Conservation (phyloP, 805 yeast species). For the Lipomyces lipofer region DNA sequence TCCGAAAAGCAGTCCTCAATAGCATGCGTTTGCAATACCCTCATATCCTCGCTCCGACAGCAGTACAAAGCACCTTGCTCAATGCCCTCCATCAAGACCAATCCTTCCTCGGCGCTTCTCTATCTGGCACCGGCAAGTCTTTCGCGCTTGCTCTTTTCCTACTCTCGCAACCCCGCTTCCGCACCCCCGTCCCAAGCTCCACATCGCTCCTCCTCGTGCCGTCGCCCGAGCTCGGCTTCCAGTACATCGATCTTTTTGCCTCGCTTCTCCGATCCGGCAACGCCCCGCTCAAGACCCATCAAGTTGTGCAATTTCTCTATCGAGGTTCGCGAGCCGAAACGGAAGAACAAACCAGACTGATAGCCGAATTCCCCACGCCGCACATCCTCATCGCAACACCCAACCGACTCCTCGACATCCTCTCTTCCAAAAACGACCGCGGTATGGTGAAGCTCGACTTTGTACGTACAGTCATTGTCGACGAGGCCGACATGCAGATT, state of each 20-base stretch:
- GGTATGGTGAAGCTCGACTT: constrained; percentile 13
- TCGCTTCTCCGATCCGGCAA: constrained; percentile 22
- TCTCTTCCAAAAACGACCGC: constrained; percentile 16
- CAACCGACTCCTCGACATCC: constrained; percentile 48
- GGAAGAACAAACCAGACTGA: constrained; percentile 32
- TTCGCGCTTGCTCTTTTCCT: constrained; percentile 37
- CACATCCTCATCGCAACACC: constrained; percentile 60
- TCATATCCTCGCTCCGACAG: constrained; percentile 12
- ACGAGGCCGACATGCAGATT: constrained; percentile 31
- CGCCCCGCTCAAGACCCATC: constrained; percentile 15
- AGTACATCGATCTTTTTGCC: constrained; percentile 33
- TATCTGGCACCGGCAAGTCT: constrained; percentile 42
- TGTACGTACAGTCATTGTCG: constrained; percentile 28
- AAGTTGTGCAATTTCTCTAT: constrained; percentile 35
- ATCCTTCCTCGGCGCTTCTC: constrained; percentile 36
- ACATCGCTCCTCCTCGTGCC: constrained; percentile 42
- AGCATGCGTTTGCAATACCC: constrained; percentile 8
- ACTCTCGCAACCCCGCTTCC: constrained; percentile 28
- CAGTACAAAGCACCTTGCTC: constrained; percentile 19
- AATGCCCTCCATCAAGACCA: constrained; percentile 8
- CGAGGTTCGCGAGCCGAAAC: constrained; percentile 35
- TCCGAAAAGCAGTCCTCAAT: constrained; percentile 17
- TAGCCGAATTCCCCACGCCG: constrained; percentile 36
- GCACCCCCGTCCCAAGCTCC: constrained; percentile 17
- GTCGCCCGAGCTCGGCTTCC: constrained; percentile 39